Conservation (phyloP, 805 yeast genomes). For the Nakazawaea wickerhamii region DNA sequence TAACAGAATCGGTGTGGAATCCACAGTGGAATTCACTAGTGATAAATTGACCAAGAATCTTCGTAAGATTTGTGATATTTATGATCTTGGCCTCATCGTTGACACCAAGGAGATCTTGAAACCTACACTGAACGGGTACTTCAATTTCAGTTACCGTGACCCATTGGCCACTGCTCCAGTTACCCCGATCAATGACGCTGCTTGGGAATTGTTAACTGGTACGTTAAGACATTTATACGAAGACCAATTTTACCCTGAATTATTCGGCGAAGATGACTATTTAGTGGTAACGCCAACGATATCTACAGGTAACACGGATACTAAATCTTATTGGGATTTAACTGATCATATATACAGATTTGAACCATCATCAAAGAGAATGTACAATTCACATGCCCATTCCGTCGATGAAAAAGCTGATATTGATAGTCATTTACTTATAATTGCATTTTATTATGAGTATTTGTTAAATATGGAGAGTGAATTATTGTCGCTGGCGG, state of each 20-base stretch:
- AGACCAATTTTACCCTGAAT: conserved; percentile 34
- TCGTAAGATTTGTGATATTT: conserved; percentile 36
- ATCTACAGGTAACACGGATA: conserved; percentile 70
- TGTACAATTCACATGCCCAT: conserved; percentile 39
- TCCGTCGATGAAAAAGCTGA: conserved; percentile 58
- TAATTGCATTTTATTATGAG: conserved; percentile 50
- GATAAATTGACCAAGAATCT: conserved; percentile 34
- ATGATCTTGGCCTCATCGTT: conserved; percentile 42
- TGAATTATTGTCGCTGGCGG: not conserved
- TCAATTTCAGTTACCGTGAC: conserved; percentile 27
- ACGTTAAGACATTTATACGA: conserved; percentile 58
- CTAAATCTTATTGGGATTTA: conserved; percentile 58
- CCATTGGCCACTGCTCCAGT: conserved; percentile 40
- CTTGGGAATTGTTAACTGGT: conserved; percentile 59
- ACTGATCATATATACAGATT: conserved; percentile 58
- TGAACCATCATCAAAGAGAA: conserved; percentile 39
- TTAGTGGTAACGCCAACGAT: conserved; percentile 49
- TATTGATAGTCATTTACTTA: conserved; percentile 54
- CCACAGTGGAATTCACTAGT: conserved; percentile 37
- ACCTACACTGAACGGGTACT: conserved; percentile 34
- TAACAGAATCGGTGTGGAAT: conserved; percentile 57
- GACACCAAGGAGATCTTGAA: conserved; percentile 22
- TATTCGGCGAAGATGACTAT: conserved; percentile 12
- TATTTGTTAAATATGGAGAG: conserved; percentile 34
- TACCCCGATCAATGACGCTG: conserved; percentile 35